Percentiles rank a stretch among this genome's conserved stretches.
These are phyloP conservation scores for Penicillium coprophilum DNA, from an alignment of 495 filamentous ascomycete genomes.

Conservation along the genomic window DNA sequence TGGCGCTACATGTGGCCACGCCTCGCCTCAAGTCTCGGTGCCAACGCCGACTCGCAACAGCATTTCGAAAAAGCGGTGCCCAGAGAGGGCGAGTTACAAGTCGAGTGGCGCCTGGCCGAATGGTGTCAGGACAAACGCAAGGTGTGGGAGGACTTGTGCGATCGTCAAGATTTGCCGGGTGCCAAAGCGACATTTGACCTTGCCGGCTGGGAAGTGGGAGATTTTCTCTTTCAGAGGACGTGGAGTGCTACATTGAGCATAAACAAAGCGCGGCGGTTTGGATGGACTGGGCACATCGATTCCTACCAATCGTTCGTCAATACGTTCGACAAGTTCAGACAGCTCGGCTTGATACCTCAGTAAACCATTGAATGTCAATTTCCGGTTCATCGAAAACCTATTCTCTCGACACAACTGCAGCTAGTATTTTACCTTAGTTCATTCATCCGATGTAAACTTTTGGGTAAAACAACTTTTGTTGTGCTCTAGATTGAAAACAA, in stretches of 20 bases:
- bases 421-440: neutral
- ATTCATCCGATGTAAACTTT: too few relatives aligned
- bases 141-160: slow-evolving; percentile 20
- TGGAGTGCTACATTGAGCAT: slow-evolving; percentile 3
- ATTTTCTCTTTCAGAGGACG: neutral
- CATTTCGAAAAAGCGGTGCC: neutral
- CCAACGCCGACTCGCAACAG: neutral
- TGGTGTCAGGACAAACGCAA: slow-evolving; percentile 19
- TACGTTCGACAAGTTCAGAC: slow-evolving; percentile 7
- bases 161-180: slow-evolving; percentile 1
- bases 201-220: neutral
- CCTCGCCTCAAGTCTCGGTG: neutral
- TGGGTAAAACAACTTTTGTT: too few relatives aligned
- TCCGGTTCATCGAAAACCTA: neutral
- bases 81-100: neutral
- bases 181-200: slow-evolving; percentile 1
- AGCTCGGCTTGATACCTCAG: neutral
- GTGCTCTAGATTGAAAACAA: too few relatives aligned
- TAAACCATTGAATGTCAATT: neutral
- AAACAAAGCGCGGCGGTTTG: slow-evolving; percentile 11
- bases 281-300: slow-evolving; percentile 9
- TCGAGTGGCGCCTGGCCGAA: slow-evolving; percentile 10
- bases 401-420: neutral
- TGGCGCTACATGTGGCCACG: slow-evolving; percentile 1
- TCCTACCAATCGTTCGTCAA: slow-evolving; percentile 4